Base-by-base conservation (phyloP, 352 stramenopile genomes). In the Thalassiosira hispida region DNA sequence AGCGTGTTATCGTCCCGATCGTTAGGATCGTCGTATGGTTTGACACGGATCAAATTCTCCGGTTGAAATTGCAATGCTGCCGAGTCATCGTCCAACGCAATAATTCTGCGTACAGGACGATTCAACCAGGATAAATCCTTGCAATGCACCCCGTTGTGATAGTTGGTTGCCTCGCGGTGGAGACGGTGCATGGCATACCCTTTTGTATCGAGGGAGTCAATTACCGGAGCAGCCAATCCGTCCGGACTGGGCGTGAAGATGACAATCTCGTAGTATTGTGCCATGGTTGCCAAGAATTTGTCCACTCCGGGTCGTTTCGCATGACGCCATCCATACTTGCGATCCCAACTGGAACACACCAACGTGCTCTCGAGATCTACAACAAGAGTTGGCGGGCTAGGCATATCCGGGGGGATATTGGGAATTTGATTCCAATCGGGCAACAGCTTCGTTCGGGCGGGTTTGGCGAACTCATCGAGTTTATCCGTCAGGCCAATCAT, bases 201-300 rank as follows among this genome's bases (percentile, higher is more conserved):
- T 27, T 90, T 76, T 55, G 89, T 86, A 64, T 96, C 91, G 8
- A 96, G 73, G 18, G 71, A 79, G 33, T 85, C 83, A 16, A 96
- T 80, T 12, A 95, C 88, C 8, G 89, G 89, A 44, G 88, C 87
- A 9, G 87, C 90, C n/a, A 94, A 69, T 16, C 80, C 86, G 35
- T 92, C 85, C 16, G 85, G 77, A 25, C 73, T 88, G 12, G 89
- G 89, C 46, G 77, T 94, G 68, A 95, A 96, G 25, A 97, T 72
- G 3, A 97, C 94, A 75, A 97, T 96, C 79, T 97, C 94, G 78
- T 97, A 97, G 72, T 96, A 96, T 75, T 95, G 88, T 44, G 85
- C 83, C 70, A 97, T 87, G n/a, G 90, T 87, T 5, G 88, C 67
- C 11, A 97, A 73, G 67, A 97, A 96, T 62, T 94, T 91, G 49